These are phyloP conservation scores for Diophrys sp. DNA, from an alignment of 73 alveolate species.

Conservation along the genomic window DNA sequence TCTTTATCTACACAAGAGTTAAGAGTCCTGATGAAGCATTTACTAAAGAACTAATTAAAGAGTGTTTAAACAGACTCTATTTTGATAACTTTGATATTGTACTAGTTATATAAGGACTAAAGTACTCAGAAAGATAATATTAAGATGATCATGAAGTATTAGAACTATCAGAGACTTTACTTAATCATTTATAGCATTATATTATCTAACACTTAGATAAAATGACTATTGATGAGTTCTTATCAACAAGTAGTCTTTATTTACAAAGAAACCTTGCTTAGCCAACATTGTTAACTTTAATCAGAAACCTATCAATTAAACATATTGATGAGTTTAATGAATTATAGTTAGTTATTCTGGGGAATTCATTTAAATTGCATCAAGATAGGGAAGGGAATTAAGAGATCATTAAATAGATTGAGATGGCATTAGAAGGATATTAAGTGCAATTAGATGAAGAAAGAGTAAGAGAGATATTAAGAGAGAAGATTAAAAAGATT, in stretches of 20 bases:
- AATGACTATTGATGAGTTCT: not conserved
- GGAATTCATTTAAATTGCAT: not conserved
- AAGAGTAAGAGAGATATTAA: not conserved
- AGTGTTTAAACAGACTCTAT: not conserved
- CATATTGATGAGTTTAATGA: not conserved
- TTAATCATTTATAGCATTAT: not conserved
- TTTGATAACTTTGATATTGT: not conserved
- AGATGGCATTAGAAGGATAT: not conserved
- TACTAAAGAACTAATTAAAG: not conserved
- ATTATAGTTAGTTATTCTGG: no score
- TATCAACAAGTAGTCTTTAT: not conserved
- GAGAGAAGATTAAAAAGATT: not conserved
- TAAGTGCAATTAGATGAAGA: not conserved
- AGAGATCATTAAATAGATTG: no score
- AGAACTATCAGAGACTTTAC: not conserved
- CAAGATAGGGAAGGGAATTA: not conserved
- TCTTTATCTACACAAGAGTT: slow-evolving; percentile 36
- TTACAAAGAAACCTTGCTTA: not conserved
- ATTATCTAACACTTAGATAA: not conserved
- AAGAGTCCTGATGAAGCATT: slow-evolving; percentile 18
- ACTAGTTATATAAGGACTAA: not conserved
- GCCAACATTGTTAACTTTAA: not conserved
- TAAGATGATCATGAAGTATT: not conserved
- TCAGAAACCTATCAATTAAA: not conserved
- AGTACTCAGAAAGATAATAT: not conserved